A percentile compares a stretch with the other conserved stretches of the same genome.
phyloP scores from a whole-genome alignment of 2,329 filamentous ascomycete species.

The Chaetomium strumarium region DNA sequence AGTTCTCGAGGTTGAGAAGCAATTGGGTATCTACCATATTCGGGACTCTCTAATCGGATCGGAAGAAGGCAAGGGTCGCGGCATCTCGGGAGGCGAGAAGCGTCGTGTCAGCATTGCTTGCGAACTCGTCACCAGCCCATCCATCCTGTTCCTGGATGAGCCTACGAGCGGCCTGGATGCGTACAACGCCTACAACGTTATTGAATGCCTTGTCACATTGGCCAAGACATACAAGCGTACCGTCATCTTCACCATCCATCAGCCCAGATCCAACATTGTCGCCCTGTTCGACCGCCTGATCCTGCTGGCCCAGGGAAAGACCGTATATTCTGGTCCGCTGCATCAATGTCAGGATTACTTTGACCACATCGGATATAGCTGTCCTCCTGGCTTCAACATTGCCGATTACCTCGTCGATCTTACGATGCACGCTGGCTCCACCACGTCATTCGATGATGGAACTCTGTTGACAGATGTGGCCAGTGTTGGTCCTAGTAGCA shows the following conservation, averaged over 20 bases:
- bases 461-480: constrained; percentile 48
- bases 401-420: constrained; percentile 96
- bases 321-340: constrained; percentile 92
- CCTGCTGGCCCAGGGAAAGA: constrained; percentile 78
- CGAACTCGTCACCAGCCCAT: constrained; percentile 93
- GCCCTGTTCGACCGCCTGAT: constrained; percentile 94
- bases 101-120: constrained; percentile 94
- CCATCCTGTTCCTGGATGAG: constrained; percentile 94
- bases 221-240: constrained; percentile 97
- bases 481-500: constrained; percentile 77
- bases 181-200: constrained; percentile 96
- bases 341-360: constrained; percentile 86
- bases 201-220: constrained; percentile 89
- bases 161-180: constrained; percentile 94
- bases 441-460: constrained; percentile 54
- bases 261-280: constrained; percentile 96
- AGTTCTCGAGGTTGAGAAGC: constrained; percentile 88
- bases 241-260: constrained; percentile 96
- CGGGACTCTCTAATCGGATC: constrained; percentile 93
- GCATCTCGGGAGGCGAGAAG: constrained; percentile 96
- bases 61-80: constrained; percentile 87
- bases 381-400: constrained; percentile 96
- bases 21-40: constrained; percentile 91
- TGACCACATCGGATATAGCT: constrained; percentile 83
- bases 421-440: constrained; percentile 85